Evolutionary conservation across 768 basidiomycete genomes (phyloP), one percentile per base, ranked within the genome.

Genomic region (Podaxis pistillaris): DNA sequence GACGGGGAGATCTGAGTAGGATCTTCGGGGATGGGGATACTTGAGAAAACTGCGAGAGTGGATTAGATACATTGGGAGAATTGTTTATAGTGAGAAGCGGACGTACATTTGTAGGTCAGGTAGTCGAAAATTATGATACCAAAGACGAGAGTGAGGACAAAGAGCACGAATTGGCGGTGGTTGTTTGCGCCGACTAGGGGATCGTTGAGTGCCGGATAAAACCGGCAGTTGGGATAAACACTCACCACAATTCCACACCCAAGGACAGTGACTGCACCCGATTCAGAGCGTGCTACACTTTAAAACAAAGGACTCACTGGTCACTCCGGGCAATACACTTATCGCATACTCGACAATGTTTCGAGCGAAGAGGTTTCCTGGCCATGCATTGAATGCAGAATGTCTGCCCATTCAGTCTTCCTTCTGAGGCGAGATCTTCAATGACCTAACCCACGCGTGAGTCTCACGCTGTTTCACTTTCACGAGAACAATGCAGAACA

Each of bases 211-310:
- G 50, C 22, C 17, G 2, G 3, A 33, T 19, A 13, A 22, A 3
- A 51, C 9, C 3, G 15, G 12, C 24, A 2, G 30, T 19, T 4
- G 9, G 47, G 47, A 58, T 33, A 70, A 64, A 15, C 36, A 74
- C 90, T 28, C 71, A 94, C 93, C 87, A 73, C 96, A 98, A 75
- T 98, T 98, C 96, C 96, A 99, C 15, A 98, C 89, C 97, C 97
- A 99, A 1, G 96, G 97, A 68, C 97, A 98, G 69, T 99, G 96
- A 69, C 95, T 96, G 52, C 30, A 47, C 8, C 4, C 51, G 11
- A 53, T 22, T 26, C 68, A 63, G 62, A 51, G 4, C 59, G 1
- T 19, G n/a, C 19, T 56, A 58, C 8, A 13, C 41, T 6, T 51
- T 19, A 9, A 63, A 30, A 24, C 22, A 19, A 24, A 11, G 44